Evolutionary conservation across 1,284 basidiomycete species (phyloP).

Genomic region (Athelia psychrophila): DNA sequence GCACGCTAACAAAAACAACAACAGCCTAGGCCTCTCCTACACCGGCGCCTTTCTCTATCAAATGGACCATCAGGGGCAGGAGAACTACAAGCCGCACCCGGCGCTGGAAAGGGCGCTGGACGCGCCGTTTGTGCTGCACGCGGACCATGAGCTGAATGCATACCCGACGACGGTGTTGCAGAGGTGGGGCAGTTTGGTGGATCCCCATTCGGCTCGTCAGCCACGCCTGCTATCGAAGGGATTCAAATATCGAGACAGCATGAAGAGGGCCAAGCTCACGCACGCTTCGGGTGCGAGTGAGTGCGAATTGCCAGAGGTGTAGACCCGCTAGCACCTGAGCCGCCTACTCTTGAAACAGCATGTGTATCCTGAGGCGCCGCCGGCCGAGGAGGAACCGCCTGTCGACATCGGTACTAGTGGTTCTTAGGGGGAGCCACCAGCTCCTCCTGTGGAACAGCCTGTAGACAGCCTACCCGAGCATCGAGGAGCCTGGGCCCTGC

Average conservation of each 20-base stretch:
- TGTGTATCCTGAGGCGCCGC: conserved; percentile 37
- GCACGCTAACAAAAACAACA: too few relatives aligned
- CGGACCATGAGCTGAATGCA: conserved; percentile 87
- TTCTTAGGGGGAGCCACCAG: too few relatives aligned
- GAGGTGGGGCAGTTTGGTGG: conserved; percentile 83
- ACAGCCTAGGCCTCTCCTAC: conserved; percentile 78
- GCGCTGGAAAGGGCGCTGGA: conserved; percentile 84
- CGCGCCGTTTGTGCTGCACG: conserved; percentile 79
- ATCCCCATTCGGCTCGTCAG: conserved; percentile 78
- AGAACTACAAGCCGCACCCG: conserved; percentile 75
- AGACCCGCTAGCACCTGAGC: background rate
- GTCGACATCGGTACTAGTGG: background rate
- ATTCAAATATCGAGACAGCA: too few relatives aligned
- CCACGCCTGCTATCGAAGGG: too few relatives aligned
- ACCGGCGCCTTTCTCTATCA: conserved; percentile 89
- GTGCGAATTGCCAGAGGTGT: background rate
- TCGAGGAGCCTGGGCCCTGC: too few relatives aligned
- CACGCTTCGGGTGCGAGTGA: background rate
- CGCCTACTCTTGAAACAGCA: background rate
- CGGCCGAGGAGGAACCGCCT: conserved; percentile 20
- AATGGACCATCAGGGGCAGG: conserved; percentile 77
- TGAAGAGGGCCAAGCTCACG: too few relatives aligned
- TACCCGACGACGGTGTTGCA: conserved; percentile 82
- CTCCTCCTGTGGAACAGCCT: too few relatives aligned
- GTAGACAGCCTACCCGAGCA: too few relatives aligned